A percentile compares a stretch with the other conserved stretches of the same genome.
Evolutionary conservation across 371 early-diverging fungal species (phyloP).

Genomic region (Lichtheimia corymbifera): DNA sequence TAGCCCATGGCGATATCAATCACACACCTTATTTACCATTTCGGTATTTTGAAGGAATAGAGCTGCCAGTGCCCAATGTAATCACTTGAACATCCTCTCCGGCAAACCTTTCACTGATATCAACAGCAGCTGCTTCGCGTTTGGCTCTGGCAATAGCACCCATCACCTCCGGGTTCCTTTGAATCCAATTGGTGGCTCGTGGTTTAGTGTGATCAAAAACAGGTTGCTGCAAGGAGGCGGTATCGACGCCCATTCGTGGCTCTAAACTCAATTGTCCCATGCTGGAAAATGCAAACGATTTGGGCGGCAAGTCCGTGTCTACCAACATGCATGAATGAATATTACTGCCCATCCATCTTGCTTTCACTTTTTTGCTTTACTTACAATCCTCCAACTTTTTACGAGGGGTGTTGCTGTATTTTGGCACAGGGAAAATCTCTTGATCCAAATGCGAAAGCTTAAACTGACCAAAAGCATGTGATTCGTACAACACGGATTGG

Average conservation of each 20-base stretch:
- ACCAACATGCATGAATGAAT: neutral
- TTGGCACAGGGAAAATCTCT: conserved; percentile 67
- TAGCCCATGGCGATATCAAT: conserved; percentile 13
- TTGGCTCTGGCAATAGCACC: conserved; percentile 33
- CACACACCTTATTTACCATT: conserved; percentile 70
- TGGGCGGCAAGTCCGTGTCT: conserved; percentile 25
- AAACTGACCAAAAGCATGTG: conserved; percentile 56
- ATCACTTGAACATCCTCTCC: conserved; percentile 60
- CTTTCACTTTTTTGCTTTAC: neutral
- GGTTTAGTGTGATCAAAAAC: conserved; percentile 28
- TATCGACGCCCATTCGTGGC: conserved; percentile 23
- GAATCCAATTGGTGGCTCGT: conserved; percentile 16
- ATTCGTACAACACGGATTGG: conserved; percentile 59
- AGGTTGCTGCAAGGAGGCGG: conserved; percentile 7
- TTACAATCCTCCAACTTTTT: conserved; percentile 20
- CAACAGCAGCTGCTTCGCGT: conserved; percentile 32
- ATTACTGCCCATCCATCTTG: neutral
- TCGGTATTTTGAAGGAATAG: conserved; percentile 94
- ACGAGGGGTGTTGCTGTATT: conserved; percentile 49
- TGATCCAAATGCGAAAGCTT: conserved; percentile 62
- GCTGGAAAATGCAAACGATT: conserved; percentile 25
- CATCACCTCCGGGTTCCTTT: conserved; percentile 23
- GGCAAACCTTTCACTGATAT: conserved; percentile 28
- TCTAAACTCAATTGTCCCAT: conserved; percentile 33
- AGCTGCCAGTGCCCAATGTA: conserved; percentile 96